Evolutionary conservation across 2,329 filamentous ascomycete species (phyloP), one percentile per base, ranked within the genome.

Genomic region (Colletotrichum paranaense): DNA sequence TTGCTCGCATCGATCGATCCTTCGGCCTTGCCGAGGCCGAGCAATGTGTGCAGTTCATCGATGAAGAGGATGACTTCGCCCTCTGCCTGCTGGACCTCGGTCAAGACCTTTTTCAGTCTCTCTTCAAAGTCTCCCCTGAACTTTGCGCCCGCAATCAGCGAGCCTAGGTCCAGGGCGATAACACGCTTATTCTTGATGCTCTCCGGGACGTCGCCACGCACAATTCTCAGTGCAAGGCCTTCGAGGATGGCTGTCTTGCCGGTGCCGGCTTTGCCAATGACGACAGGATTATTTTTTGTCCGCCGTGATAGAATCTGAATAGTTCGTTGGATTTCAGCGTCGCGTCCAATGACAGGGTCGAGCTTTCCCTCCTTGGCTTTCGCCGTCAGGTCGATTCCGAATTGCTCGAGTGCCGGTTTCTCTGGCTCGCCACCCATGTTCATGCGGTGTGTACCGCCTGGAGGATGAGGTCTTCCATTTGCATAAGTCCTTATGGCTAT

Each of bases 81-180:
- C 64, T 98, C 88, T 1, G 96, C 94, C 75, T 97, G 92, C 82
- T 97, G 91, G 12, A 98, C 95, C 81, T 98, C 97, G 78, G 93
- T 95, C 80, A 99, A 83, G 1, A 98, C 95, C 76, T 92, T 92
- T 82, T 98, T 98, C 73, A 98, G 81, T 55, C 97, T 89, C 81
- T 99, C 97, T 81, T 99, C 97, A 73, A 99, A 98, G 78, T 99
- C 97, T 62, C 97, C 97, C 60, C 97, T 88, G 78, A 97, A 99
- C 80, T 98, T 98, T 56, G 97, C 95, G 62, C 97, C 97, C 1
- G 97, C 97, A 78, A 99, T 98, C 19, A 99, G 89, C 46, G 94
- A 95, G 2, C 97, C 97, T 5, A 99, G 88, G 78, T 99, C 97
- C 49, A 98, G 84, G 7, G 93, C 91, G 68, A 98, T 91, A 28